Evolutionary conservation across 257 asterid genomes (phyloP), one percentile per base, ranked within the genome.

Genomic region (Nyctanthes arbortristis): DNA sequence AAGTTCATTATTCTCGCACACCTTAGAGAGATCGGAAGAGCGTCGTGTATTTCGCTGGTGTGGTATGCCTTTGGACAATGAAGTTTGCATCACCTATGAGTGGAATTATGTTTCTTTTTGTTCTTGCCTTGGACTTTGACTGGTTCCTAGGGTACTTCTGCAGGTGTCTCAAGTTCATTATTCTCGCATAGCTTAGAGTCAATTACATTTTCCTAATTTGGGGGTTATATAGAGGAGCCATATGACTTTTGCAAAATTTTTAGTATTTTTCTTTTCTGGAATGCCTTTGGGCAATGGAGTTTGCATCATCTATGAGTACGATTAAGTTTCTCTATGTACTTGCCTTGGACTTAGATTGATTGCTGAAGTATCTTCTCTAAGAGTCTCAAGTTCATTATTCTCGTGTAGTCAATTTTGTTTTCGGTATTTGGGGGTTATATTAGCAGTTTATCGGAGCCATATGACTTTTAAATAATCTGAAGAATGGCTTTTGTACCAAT

Each of bases 281-380:
- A n/a, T n/a, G n/a, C n/a, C n/a, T n/a, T n/a, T n/a, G n/a, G n/a
- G n/a, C n/a, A 43, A 14, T 43, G 1, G 14, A 16, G 10, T 47
- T 49, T 8, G 13, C 13, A 2, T 20, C 29, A 49, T 13, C 58
- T n/a, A 14, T 1, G 52, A 43, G 54, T 43, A 43, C 22, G n/a
- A 43, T 43, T 20, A 40, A 40, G n/a, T 14, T 40, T 40, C 49
- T 40, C 1, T 13, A 4, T 47, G 56, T 18, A 1, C 24, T 39
- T 14, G 3, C 56, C 63, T 71, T 34, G 31, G n/a, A 24, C 40
- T 65, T 49, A 27, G 30, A 16, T 49, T 60, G 47, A 32, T 67
- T 8, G 2, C 13, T 49, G 36, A 24, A 55, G 22, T 69, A 47
- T n/a, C 27, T 60, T 10, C 31, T 55, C 16, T 4, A 12, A 31